Evolutionary conservation across 164 flowering plant species (phyloP).

Genomic region (Litsea cubeba): DNA sequence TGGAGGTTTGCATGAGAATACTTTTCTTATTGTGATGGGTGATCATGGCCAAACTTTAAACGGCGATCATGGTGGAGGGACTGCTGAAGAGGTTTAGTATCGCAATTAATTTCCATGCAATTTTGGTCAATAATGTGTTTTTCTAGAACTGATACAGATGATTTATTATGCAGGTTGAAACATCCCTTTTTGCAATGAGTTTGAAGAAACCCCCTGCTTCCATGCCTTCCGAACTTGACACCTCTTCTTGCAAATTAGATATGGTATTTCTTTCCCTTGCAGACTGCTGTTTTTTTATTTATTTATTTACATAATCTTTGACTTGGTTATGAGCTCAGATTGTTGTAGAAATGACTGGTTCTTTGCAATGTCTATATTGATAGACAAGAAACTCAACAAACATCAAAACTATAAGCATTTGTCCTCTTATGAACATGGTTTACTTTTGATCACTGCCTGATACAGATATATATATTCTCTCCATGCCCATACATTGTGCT

Average conservation of each 20-base stretch:
- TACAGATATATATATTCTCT: neutral
- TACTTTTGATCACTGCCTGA: no score
- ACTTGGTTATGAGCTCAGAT: no score
- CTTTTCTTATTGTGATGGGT: constrained; percentile 91
- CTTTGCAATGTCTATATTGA: neutral
- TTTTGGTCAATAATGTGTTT: neutral
- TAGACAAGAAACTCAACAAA: neutral
- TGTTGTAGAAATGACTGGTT: neutral
- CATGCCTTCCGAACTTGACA: constrained; percentile 36
- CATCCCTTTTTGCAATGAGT: constrained; percentile 85
- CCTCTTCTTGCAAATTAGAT: constrained; percentile 44
- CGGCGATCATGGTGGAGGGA: constrained; percentile 99
- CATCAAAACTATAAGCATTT: neutral
- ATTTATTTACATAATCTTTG: no score
- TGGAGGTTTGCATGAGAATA: constrained; percentile 85
- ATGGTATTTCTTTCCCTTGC: constrained; percentile 36
- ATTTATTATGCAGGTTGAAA: constrained; percentile 71
- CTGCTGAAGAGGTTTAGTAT: constrained; percentile 75
- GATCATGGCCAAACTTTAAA: constrained; percentile 98
- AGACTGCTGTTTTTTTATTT: neutral
- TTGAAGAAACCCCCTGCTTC: constrained; percentile 47
- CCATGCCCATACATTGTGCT: neutral
- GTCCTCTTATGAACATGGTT: neutral
- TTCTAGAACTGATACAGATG: constrained; percentile 12
- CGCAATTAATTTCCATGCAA: neutral